phyloP scores from a whole-genome alignment of 805 yeast species.

The Candida cerambycidarum region DNA sequence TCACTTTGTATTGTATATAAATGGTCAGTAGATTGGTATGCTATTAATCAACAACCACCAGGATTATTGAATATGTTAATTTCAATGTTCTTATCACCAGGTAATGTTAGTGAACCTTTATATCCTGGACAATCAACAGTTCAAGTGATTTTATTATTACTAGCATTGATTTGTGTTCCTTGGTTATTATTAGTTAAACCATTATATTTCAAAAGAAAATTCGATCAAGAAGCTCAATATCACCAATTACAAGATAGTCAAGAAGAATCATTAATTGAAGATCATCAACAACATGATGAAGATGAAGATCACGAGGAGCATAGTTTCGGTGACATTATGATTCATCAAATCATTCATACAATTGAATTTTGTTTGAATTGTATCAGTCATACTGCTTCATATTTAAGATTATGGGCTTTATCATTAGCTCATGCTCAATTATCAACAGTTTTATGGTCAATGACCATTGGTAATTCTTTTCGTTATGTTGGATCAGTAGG shows the following conservation, averaged over 20 bases:
- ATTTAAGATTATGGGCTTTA: conserved; percentile 93
- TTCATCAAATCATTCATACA: conserved; percentile 96
- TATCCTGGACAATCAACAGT: conserved; percentile 77
- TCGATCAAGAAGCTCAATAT: conserved; percentile 50
- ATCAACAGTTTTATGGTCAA: conserved; percentile 91
- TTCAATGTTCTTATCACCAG: conserved; percentile 94
- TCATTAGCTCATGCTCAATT: conserved; percentile 96
- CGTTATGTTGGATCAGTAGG: conserved; percentile 63
- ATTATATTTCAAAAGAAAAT: conserved; percentile 58
- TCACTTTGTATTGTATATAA: conserved; percentile 85
- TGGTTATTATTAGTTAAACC: conserved; percentile 89
- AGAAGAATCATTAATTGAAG: conserved; percentile 24
- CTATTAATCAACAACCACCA: conserved; percentile 77
- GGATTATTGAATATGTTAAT: conserved; percentile 92
- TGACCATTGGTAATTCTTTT: conserved; percentile 87
- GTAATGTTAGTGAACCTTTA: conserved; percentile 75
- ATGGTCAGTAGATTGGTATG: conserved; percentile 93
- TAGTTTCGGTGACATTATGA: conserved; percentile 90
- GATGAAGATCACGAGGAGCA: conserved; percentile 57
- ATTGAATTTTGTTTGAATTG: conserved; percentile 96
- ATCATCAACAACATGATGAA: conserved; percentile 42
- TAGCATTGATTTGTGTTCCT: conserved; percentile 91
- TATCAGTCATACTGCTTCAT: conserved; percentile 98
- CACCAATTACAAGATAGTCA: conserved; percentile 39
- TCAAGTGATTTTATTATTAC: conserved; percentile 66